Base-by-base conservation (phyloP, 495 filamentous ascomycete genomes). In the Aspergillus steynii region DNA sequence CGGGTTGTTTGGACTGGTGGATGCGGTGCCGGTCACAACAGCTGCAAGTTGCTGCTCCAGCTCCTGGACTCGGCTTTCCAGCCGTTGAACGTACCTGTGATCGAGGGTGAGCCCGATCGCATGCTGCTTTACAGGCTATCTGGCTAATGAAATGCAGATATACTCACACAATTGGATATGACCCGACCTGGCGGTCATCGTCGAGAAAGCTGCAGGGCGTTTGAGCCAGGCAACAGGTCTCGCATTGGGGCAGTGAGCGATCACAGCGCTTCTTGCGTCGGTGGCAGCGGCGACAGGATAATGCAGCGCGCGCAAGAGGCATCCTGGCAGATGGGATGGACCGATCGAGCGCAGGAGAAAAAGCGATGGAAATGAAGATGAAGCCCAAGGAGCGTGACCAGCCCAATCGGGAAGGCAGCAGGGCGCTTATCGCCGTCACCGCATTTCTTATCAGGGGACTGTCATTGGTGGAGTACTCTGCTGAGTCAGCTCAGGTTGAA, bases 261-360 rank as follows among this genome's bases (percentile, higher is more conserved):
- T 77, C 72, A 53, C 74, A 77, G 27, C 72, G 71, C 61, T 77
- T 77, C 60, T 77, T 77, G 8, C 74, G 50, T 34, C 68, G 68
- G 60, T 77, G 70, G 46, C 74, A 77, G 14, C 74, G 63, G 27
- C 70, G 69, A 59, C 74, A 77, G 29, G 74, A 77, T 20, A 20
- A 20, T 20, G 20, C 20, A 20, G 20, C 20, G 20, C 20, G 20
- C 20, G 20, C 20, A 20, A 20, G 20, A 20, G 20, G 20, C 20
- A 20, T 20, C 20, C 20, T 20, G 20, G 20, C 20, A 20, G 20
- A 20, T 20, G 20, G 20, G 20, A 20, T 20, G 20, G 20, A 20
- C 20, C 20, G 20, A 20, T 20, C 20, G 20, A 20, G 20, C 20
- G 20, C 20, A 20, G 20, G 20, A 20, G 20, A 20, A 20, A 20